Evolutionary conservation across 164 flowering plant species (phyloP), one percentile per base, ranked within the genome.

Genomic region (Hamamelis virginiana): DNA sequence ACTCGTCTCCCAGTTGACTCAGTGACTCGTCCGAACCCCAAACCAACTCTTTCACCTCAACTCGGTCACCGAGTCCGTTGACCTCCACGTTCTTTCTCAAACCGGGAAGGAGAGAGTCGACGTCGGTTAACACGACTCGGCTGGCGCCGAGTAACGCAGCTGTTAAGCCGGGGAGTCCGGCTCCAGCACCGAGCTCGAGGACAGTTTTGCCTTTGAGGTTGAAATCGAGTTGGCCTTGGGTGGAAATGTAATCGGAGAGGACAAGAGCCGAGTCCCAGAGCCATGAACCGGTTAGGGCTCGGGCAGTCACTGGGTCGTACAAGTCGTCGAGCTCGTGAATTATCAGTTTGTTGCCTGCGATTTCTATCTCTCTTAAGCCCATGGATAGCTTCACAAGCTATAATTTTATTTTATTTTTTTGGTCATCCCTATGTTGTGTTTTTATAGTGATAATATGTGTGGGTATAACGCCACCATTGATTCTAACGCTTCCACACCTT

Each of bases 281-380:
- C 87, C 83, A 81, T 28, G 87, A 77, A 4, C 85, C 85, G 26
- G 85, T 81, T 25, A 84, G 78, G 4, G 74, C 69, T 46, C 78
- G 67, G 18, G 81, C 87, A 0, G 82, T 78, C 59, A 8, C 59
- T 4, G 78, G 66, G 75, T 78, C 82, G 27, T 33, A 68, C 0
- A 78, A 44, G 46, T 81, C 72, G 56, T 77, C 68, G 59, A 62
- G 76, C 16, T 68, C 62, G 47, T 68, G 68, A 43, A 74, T 57
- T 22, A n/a, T 14, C 3, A 74, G 0, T 27, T 33, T 68, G 46
- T 63, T 18, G 4, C 57, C 64, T 23, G 48, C 62, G 14, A 73
- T 23, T 55, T 62, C 11, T 52, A 73, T 62, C 48, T 73, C 76
- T 63, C 70, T 67, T 1, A 63, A 14, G 33, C 67, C 61, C 76